Conservation (phyloP, 768 basidiomycete species). For the Termitomyces sp. region DNA sequence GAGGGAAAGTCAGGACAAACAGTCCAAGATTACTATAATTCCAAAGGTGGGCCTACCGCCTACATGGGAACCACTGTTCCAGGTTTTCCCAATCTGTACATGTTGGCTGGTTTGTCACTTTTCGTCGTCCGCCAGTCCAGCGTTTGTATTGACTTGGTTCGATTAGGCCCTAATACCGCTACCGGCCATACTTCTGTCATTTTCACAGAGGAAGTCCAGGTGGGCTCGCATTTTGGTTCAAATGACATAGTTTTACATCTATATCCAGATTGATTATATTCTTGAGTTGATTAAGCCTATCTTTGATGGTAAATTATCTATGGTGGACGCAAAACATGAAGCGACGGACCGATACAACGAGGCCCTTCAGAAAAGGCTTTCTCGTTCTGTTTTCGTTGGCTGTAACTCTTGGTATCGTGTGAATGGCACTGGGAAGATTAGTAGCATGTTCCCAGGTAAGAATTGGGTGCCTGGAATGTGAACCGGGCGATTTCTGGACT, state of each 20-base stretch:
- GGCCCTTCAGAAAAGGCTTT: slow-evolving; percentile 14
- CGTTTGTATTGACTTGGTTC: not conserved
- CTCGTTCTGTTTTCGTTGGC: slow-evolving; percentile 19
- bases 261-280: slow-evolving; percentile 35
- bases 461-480: too few species aligned
- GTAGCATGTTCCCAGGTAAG: slow-evolving; percentile 33
- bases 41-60: slow-evolving; percentile 35
- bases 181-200: slow-evolving; percentile 42
- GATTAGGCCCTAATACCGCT: slow-evolving; percentile 36
- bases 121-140: not conserved
- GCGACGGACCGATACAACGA: slow-evolving; percentile 18
- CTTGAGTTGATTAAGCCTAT: slow-evolving; percentile 19
- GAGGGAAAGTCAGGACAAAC: slow-evolving; percentile 23
- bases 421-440: slow-evolving; percentile 29
- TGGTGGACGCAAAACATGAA: slow-evolving; percentile 13
- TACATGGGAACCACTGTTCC: slow-evolving; percentile 38
- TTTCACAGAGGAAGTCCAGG: slow-evolving; percentile 39
- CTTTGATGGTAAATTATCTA: slow-evolving; percentile 9
- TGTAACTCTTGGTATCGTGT: slow-evolving; percentile 38
- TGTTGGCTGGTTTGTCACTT: slow-evolving; percentile 26
- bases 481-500: too few species aligned
- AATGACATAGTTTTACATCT: not conserved
- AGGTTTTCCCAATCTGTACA: slow-evolving; percentile 42
- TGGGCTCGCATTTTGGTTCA: slow-evolving; percentile 5
- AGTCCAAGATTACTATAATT: slow-evolving; percentile 34